Evolutionary conservation across 768 basidiomycete genomes (phyloP), one percentile per base, ranked within the genome.

Genomic region (Suillus plorans): DNA sequence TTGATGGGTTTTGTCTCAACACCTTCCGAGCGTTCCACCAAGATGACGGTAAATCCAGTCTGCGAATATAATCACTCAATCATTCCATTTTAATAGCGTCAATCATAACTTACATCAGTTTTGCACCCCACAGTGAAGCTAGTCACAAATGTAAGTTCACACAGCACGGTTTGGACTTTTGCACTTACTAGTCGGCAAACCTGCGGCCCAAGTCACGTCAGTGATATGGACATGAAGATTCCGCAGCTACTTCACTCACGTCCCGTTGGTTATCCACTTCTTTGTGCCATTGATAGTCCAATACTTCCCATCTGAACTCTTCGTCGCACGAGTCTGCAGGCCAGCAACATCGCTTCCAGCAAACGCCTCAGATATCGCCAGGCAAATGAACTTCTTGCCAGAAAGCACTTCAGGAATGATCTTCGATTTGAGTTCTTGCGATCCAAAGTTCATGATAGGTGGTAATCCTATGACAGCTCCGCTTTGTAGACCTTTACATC

Each of bases 281-380:
- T 94, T 95, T 31, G 85, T 87, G 2, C 84, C 94, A 68, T 91
- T 93, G 69, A 96, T 86, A 41, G 91, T 89, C 87, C 89, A 94
- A 68, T 88, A 81, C 74, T 91, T 91, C 36, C 92, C 94, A 71
- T 95, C 93, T 62, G 87, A 87, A 16, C 84, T 89, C 76, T 93
- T 91, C 50, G 82, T 85, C 9, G 94, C 95, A 3, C 85, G 87
- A 4, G 93, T 94, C 72, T 86, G 82, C 64, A 96, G 75, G 20
- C 93, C 91, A 75, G 84, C 81, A 10, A 97, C 94, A 74, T 96
- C 94, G 69, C 87, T 89, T 47, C 90, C 94, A 12, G 93, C 94
- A 63, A 91, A 91, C 3, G 94, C 93, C 77, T 97, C 95, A 13
- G 90, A 90, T 67, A 97, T 92, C 50, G 94, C 95, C 39, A 97